Base-by-base conservation (phyloP, 441 rosid species). In the Adansonia rubrostipa region DNA sequence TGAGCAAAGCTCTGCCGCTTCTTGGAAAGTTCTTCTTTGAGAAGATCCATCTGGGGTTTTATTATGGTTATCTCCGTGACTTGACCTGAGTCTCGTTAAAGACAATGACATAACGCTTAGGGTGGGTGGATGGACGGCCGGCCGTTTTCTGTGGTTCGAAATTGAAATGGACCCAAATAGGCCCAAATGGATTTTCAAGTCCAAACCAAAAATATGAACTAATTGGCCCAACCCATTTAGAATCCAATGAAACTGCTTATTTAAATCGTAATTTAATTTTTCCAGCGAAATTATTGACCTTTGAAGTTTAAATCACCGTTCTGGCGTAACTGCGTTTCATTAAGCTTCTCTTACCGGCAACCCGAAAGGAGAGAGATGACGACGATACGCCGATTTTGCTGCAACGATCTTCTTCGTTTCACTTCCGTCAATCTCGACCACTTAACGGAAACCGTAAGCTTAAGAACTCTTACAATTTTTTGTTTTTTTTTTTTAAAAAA, bases 381-480 rank as follows among this genome's bases (percentile, higher is more conserved):
- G 87, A 90, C 99, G 77, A 93, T 94, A 13, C 92, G 94, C 47
- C 86, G 98, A 75, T 96, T 96, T 84, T 87, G 97, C 86, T 96
- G 99, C 90, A 85, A 92, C 82, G 98, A 96, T 78, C 98, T 94
- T 65, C 99, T 94, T 51, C 92, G 98, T n/a, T 92, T 96, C 81
- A 74, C 94, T 19, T 83, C 93, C 4, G 97, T 96, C 40, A 96
- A 93, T 80, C 86, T 96, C 19, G 98, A 96, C 85, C 98, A 96
- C 80, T 94, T 96, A 64, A 96, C 99, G 2, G 99, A 93, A 86
- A 94, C 99, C 5, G 99, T 94, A 85, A 84, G 84, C 57, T 73
- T 56, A n/a, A 24, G 17, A 22, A 70, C 0, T 73, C 62, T 65
- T 64, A 56, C 53, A 13, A 14, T 70, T 2, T 57, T 51, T 0